These are phyloP conservation scores for Austroboletus novae-zelandiae DNA, from an alignment of 1,284 basidiomycete genomes.

Conservation along the genomic window DNA sequence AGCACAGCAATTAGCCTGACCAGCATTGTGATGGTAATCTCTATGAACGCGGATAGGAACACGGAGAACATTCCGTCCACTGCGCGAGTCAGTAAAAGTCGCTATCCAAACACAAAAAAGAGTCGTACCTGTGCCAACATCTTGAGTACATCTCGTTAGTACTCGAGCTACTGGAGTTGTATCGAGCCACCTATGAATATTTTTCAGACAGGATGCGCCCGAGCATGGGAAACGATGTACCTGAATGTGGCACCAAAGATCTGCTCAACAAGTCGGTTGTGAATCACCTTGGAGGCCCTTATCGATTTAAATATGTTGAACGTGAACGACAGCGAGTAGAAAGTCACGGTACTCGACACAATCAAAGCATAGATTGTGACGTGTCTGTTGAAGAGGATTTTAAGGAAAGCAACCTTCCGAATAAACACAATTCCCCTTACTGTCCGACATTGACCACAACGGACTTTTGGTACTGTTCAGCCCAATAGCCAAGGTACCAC, in stretches of 20 bases:
- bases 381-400: neutral
- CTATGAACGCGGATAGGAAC: neutral
- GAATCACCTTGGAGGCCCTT: slow-evolving; percentile 56
- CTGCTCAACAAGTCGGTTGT: slow-evolving; percentile 52
- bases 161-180: slow-evolving; percentile 31
- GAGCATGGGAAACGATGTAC: neutral
- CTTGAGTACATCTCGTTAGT: slow-evolving; percentile 21
- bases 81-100: slow-evolving; percentile 1
- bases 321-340: slow-evolving; percentile 15
- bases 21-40: slow-evolving; percentile 25
- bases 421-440: slow-evolving; percentile 19
- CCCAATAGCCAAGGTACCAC: slow-evolving; percentile 56
- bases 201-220: neutral
- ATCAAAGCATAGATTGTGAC: slow-evolving; percentile 1
- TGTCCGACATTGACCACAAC: slow-evolving; percentile 29
- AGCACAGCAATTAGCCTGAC: slow-evolving; percentile 42
- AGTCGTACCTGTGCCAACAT: slow-evolving; percentile 18
- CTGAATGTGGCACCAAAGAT: slow-evolving; percentile 57
- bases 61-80: slow-evolving; percentile 7
- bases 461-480: slow-evolving; percentile 42
- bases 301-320: slow-evolving; percentile 40
- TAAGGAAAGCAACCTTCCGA: neutral
- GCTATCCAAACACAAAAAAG: slow-evolving; percentile 1
- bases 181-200: slow-evolving; percentile 41
- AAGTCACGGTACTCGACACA: neutral